Base-by-base conservation (phyloP, 768 basidiomycete species). In the Daedaleopsis sinensis region DNA sequence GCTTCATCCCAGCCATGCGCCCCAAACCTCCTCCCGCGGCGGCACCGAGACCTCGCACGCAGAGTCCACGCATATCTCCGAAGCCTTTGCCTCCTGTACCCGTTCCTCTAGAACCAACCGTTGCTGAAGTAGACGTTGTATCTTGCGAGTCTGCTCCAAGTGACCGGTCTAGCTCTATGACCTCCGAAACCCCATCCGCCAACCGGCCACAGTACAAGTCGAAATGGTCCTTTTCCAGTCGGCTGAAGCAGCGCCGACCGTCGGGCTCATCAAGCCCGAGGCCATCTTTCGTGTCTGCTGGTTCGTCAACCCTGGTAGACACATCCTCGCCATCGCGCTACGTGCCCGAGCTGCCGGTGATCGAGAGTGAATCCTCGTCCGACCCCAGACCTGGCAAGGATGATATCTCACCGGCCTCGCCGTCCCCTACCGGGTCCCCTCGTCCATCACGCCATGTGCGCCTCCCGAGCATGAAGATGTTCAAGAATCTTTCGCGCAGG, bases 401-500 rank as follows among this genome's bases (percentile, higher is more conserved):
- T 11, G 35, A 6, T 1, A 16, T 5, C 18, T 1, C 1, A 16
- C 18, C 38, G 15, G 19, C 57, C 16, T 16, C 21, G 11, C 43
- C 52, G 11, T 47, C 57, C 1, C 47, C 52, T 1, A 23, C 52
- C 13, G 44, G 21, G 1, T 58, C 61, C 11, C 57, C 61, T 1
- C 57, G 57, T 3, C 3, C 36, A 1, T 37, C 39, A 1, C 57
- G 54, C 23, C 35, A 51, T 3, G 19, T 57, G 38, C 58, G 58
- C 6, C 54, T 64, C 18, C 51, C 62, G 11, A 53, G 47, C 27
- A 52, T 47, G n/a, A 59, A 57, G 36, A 43, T 59, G 58, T 49
- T 64, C 54, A 64, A 57, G 54, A 39, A 27, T n/a, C 24, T 61
- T 21, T 57, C 60, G 5, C 60, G 60, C 21, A 44, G 19, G 44